Percentiles rank a stretch among this genome's conserved stretches.
Conservation (phyloP, 2,329 filamentous ascomycete genomes). For the Cercospora sp. region DNA sequence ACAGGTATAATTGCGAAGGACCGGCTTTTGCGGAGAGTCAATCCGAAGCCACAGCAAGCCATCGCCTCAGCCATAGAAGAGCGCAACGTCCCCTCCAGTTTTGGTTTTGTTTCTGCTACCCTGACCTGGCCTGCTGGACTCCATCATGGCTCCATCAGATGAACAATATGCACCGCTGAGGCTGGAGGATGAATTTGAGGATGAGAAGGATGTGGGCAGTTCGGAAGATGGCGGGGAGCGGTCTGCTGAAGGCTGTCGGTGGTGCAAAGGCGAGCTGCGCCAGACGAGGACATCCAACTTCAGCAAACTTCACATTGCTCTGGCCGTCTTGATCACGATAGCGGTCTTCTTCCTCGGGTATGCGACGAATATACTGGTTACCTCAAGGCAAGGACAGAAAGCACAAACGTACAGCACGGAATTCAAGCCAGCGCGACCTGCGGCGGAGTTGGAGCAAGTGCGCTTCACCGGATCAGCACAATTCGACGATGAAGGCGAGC, state of each 20-base stretch:
- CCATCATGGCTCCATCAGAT: background rate
- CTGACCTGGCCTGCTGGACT: background rate
- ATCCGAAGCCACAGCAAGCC: background rate
- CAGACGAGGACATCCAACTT: background rate
- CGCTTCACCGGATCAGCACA: constrained; percentile 9
- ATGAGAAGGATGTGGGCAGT: background rate
- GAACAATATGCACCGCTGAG: constrained; percentile 1
- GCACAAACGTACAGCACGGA: constrained; percentile 7
- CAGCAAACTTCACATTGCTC: background rate
- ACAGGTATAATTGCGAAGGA: background rate
- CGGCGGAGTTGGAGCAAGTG: constrained; percentile 7
- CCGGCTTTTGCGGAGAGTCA: background rate
- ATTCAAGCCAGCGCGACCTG: background rate
- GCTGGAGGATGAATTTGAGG: constrained; percentile 3
- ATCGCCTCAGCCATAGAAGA: background rate
- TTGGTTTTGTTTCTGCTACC: background rate
- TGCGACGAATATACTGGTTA: background rate
- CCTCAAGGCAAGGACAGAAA: background rate
- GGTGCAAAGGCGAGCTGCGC: background rate
- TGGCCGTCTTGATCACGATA: background rate
- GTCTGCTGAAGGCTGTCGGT: background rate
- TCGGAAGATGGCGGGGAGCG: background rate
- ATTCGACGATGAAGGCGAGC: constrained; percentile 16
- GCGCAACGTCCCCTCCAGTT: background rate
- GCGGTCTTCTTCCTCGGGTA: background rate